Conservation (phyloP, 31 red algal species). For the Asparagopsis taxiformis region DNA sequence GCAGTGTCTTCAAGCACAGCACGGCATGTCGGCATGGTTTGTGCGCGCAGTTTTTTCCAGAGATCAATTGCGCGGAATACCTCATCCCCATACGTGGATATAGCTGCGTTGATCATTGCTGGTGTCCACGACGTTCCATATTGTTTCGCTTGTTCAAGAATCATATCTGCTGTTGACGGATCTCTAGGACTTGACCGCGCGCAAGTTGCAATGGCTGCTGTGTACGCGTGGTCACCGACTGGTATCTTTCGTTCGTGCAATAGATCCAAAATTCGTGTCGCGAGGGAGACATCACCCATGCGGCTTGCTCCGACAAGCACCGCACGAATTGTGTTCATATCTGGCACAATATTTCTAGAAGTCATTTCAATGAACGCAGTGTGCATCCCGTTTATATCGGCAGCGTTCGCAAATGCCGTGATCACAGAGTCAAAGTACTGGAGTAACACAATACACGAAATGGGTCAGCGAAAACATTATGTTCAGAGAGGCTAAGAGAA, state of each 20-base stretch:
- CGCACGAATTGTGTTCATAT: constrained; percentile 15
- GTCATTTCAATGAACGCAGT: constrained; percentile 11
- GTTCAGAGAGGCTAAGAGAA: neutral
- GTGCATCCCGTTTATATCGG: constrained; percentile 6
- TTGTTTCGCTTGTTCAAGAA: constrained; percentile 6
- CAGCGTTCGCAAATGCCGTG: constrained; percentile 7
- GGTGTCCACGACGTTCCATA: constrained; percentile 8
- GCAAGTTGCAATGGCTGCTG: constrained; percentile 20
- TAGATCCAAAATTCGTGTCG: neutral
- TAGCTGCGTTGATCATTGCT: constrained; percentile 32
- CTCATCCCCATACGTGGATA: constrained; percentile 12
- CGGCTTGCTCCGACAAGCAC: constrained; percentile 8
- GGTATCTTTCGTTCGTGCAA: neutral
- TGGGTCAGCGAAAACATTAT: neutral
- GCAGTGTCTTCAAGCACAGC: neutral
- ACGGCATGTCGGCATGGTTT: neutral
- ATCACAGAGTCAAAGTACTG: constrained; percentile 27
- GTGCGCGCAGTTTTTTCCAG: constrained; percentile 7
- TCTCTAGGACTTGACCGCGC: constrained; percentile 9
- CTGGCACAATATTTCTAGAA: constrained; percentile 1
- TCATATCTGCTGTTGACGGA: constrained; percentile 14
- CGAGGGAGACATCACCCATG: constrained; percentile 12
- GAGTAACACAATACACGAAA: neutral
- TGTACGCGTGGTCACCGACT: neutral
- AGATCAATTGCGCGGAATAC: constrained; percentile 16